phyloP scores from a whole-genome alignment of 139 green algal genomes.

The Coelastrella sp. region DNA sequence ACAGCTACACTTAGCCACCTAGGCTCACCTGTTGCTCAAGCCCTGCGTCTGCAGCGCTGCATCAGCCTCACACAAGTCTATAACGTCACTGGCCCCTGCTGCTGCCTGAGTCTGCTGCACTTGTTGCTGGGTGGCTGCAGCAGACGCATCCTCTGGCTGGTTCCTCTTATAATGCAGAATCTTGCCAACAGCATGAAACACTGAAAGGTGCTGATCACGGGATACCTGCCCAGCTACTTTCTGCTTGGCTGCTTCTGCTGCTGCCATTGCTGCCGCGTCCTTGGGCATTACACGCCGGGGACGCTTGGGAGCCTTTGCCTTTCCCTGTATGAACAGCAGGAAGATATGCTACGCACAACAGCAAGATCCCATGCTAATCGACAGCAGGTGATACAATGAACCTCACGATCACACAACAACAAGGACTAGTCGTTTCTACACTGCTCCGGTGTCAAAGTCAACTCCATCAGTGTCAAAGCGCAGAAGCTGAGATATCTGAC shows the following conservation, averaged over 20 bases:
- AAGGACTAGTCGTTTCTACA: too few species aligned
- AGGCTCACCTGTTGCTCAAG: not conserved
- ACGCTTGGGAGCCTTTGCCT: not conserved
- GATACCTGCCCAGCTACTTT: not conserved
- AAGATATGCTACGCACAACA: not conserved
- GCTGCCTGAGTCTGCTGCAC: constrained; percentile 4
- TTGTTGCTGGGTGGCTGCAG: not conserved
- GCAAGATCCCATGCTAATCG: not conserved
- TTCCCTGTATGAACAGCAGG: not conserved
- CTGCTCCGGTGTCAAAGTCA: too few species aligned
- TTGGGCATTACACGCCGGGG: not conserved
- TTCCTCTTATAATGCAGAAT: constrained; percentile 87
- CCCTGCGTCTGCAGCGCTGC: not conserved
- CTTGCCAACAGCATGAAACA: constrained; percentile 89
- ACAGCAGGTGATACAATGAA: too few species aligned
- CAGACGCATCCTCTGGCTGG: constrained; percentile 26
- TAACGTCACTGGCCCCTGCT: not conserved
- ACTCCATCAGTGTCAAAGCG: too few species aligned
- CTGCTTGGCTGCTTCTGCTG: constrained; percentile 17
- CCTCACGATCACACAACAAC: too few species aligned
- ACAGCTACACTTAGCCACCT: too few species aligned
- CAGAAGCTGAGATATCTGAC: not conserved
- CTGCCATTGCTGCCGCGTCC: not conserved
- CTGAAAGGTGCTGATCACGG: constrained; percentile 68
- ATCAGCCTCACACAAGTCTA: not conserved